Conservation (phyloP, 2,329 filamentous ascomycete genomes). For the Chaetothyriales sp. region DNA sequence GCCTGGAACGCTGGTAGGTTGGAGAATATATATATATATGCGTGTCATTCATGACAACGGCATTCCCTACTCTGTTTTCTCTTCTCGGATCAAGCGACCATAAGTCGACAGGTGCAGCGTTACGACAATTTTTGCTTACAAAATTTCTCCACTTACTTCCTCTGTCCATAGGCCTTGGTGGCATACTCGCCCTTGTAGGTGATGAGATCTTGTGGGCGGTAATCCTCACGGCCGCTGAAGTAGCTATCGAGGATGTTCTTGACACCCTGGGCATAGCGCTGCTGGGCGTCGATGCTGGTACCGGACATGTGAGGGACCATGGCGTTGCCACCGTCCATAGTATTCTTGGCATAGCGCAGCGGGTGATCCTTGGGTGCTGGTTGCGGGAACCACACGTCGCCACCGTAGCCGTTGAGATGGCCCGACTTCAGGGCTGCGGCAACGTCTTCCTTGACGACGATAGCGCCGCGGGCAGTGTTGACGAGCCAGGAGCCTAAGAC, state of each 20-base stretch:
- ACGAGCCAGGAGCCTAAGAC: conserved; percentile 72
- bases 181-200: conserved; percentile 83
- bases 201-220: conserved; percentile 80
- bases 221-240: conserved; percentile 76
- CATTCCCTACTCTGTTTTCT: too few relatives aligned
- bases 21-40: too few relatives aligned
- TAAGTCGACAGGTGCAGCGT: background rate
- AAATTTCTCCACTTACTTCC: conserved; percentile 24
- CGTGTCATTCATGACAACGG: too few relatives aligned
- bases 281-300: conserved; percentile 95
- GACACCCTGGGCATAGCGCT: conserved; percentile 73
- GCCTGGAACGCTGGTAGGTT: too few relatives aligned
- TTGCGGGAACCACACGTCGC: conserved; percentile 78
- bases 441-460: conserved; percentile 98
- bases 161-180: conserved; percentile 82
- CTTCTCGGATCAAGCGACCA: background rate
- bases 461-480: conserved; percentile 97
- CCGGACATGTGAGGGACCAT: conserved; percentile 99
- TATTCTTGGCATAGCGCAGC: conserved; percentile 84
- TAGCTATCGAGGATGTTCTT: conserved; percentile 88
- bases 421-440: conserved; percentile 83
- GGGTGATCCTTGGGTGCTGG: conserved; percentile 86
- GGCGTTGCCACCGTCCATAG: conserved; percentile 92
- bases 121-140: background rate
- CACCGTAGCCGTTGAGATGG: conserved; percentile 45